phyloP scores from a whole-genome alignment of 805 yeast genomes.

The Zygosaccharomyces rouxii region DNA sequence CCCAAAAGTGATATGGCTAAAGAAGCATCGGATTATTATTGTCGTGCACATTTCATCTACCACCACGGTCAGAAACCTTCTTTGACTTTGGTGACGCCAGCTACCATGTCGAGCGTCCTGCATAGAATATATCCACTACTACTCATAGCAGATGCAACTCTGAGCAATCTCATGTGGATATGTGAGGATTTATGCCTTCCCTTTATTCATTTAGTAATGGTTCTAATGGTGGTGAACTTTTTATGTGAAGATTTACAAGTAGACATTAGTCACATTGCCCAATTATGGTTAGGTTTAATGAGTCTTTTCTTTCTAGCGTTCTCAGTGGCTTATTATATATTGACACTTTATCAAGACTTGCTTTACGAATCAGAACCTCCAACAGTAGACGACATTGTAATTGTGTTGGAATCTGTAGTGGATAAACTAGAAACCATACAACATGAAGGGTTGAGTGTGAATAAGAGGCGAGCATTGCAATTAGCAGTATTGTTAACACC shows the following conservation, averaged over 20 bases:
- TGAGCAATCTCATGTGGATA: conserved; percentile 30
- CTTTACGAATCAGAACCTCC: conserved; percentile 26
- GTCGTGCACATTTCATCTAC: conserved; percentile 19
- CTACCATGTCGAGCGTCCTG: conserved; percentile 21
- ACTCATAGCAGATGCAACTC: conserved; percentile 24
- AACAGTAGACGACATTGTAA: conserved; percentile 31
- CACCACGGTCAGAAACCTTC: conserved; percentile 23
- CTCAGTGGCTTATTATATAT: conserved; percentile 22
- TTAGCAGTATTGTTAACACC: conserved; percentile 19
- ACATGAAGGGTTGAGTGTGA: conserved; percentile 13
- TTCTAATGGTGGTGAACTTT: conserved; percentile 16
- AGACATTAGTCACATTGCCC: conserved; percentile 1
- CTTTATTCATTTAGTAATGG: conserved; percentile 23
- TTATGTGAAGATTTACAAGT: conserved; percentile 5
- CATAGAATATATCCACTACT: conserved; percentile 28
- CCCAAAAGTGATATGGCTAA: neutral
- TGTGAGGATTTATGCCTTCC: conserved; percentile 27
- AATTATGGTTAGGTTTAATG: conserved; percentile 24
- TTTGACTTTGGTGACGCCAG: conserved; percentile 22
- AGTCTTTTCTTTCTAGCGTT: conserved; percentile 13
- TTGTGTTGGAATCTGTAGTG: conserved; percentile 23
- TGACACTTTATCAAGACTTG: conserved; percentile 20
- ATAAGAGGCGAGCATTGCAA: conserved; percentile 1
- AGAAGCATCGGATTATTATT: conserved; percentile 5
- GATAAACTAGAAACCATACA: conserved; percentile 25